Base-by-base conservation (phyloP, 139 green algal genomes). In the Parachlorella kessleri region DNA sequence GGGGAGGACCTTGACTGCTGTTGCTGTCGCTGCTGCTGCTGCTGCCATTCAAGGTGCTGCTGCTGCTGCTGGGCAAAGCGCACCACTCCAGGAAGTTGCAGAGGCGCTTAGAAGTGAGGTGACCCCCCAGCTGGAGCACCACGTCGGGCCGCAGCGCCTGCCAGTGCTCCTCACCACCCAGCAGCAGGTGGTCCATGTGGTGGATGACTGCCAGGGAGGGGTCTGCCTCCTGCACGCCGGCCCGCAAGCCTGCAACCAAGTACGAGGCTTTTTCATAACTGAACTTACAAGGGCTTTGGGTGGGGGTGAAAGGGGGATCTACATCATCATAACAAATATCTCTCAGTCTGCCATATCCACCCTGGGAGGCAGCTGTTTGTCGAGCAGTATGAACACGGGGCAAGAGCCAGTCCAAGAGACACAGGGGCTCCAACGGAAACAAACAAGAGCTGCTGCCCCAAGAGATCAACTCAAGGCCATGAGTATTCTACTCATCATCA, bases 91-190 rank as follows among this genome's bases (percentile, higher is more conserved):
- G 82, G 66, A 99, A 96, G 67, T 91, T 75, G 10, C 54, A 55
- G 2, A 95, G n/a, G 18, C 96, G 87, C 82, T 99, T 99, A 66
- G 91, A 96, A 7, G 91, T 96, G 26, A 98, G 70, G 28, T 89
- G 91, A 0, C 85, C 86, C 1, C 94, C 93, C 66, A 97, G 41
- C 77, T 98, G 94, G 75, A 98, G 83, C 40, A 97, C 82, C 4
- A 92, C 88, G 75, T 97, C 94, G 0, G 94, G 94, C 69, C 81
- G 70, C 42, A 97, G 67, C 6, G 66, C 30, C 3, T 55, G 59
- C 91, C 93, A 97, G 41, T 53, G 67, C 6, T 70, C 54, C 67
- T 72, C 72, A 55, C 83, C 86, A 63, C 70, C 75, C 70, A 96
- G 84, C 83, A 96, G 79, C 59, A 97, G 28, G 28, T 97, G 90